These are phyloP conservation scores for Pezicula radicicola DNA, from an alignment of 2,329 filamentous ascomycete genomes.

Conservation along the genomic window DNA sequence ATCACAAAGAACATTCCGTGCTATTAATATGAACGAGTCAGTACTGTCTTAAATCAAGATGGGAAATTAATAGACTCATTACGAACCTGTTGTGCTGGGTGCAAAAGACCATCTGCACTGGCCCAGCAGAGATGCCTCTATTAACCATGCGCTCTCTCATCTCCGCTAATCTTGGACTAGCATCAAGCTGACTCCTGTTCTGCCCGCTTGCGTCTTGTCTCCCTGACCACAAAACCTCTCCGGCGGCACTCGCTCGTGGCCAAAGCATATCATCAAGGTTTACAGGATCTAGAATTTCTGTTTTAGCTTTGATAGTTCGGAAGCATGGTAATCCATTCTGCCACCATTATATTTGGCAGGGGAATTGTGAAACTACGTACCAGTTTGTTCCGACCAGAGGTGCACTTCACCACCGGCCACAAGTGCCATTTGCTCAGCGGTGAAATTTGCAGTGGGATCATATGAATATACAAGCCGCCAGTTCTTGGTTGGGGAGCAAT, in stretches of 20 bases:
- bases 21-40: no score
- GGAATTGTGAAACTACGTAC: no score
- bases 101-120: constrained; percentile 73
- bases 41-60: no score
- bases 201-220: constrained; percentile 59
- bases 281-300: constrained; percentile 50
- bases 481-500: constrained; percentile 76
- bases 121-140: constrained; percentile 60
- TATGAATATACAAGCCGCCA: constrained; percentile 82
- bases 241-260: constrained; percentile 72
- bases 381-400: constrained; percentile 74
- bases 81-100: constrained; percentile 48
- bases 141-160: constrained; percentile 73
- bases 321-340: no score
- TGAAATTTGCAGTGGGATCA: constrained; percentile 66
- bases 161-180: constrained; percentile 67
- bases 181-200: constrained; percentile 70
- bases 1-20: no score
- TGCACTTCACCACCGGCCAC: constrained; percentile 81
- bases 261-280: constrained; percentile 75
- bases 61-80: no score
- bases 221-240: constrained; percentile 80
- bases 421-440: constrained; percentile 57
- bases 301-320: no score
- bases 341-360: no score